phyloP scores from a whole-genome alignment of 257 asterid species.

The Penstemon eatonii region DNA sequence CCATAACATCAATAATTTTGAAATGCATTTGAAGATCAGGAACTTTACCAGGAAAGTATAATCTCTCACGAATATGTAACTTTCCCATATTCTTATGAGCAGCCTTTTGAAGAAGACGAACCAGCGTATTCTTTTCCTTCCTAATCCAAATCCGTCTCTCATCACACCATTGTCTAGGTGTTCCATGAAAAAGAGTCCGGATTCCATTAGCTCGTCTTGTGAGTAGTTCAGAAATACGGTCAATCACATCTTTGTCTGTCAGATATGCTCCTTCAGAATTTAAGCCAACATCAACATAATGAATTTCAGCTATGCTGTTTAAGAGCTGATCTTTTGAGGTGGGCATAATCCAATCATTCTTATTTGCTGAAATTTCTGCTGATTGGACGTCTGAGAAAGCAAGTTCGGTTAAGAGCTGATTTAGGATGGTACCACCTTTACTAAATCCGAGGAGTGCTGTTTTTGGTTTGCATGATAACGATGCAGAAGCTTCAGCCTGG shows the following conservation, averaged over 20 bases:
- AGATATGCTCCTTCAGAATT: conserved; percentile 82
- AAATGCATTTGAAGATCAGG: conserved; percentile 89
- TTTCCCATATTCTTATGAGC: conserved; percentile 62
- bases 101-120: conserved; percentile 59
- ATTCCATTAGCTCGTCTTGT: conserved; percentile 49
- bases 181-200: conserved; percentile 79
- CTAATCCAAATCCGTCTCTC: conserved; percentile 68
- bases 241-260: conserved; percentile 56
- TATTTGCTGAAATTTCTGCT: conserved; percentile 32
- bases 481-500: conserved; percentile 44
- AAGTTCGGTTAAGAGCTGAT: conserved; percentile 88
- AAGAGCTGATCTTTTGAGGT: conserved; percentile 63
- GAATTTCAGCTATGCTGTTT: conserved; percentile 76
- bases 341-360: conserved; percentile 54
- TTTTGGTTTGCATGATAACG: conserved; percentile 49
- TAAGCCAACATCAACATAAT: conserved; percentile 91
- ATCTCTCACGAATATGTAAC: conserved; percentile 63
- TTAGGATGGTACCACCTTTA: conserved; percentile 84
- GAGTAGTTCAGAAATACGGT: conserved; percentile 49
- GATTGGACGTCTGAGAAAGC: conserved; percentile 43
- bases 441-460: conserved; percentile 86
- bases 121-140: conserved; percentile 67
- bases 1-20: conserved; percentile 74
- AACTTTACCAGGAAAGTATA: conserved; percentile 63
- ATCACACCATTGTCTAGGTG: conserved; percentile 93